Evolutionary conservation across 805 yeast genomes (phyloP).

Genomic region (Ogataea neopini): DNA sequence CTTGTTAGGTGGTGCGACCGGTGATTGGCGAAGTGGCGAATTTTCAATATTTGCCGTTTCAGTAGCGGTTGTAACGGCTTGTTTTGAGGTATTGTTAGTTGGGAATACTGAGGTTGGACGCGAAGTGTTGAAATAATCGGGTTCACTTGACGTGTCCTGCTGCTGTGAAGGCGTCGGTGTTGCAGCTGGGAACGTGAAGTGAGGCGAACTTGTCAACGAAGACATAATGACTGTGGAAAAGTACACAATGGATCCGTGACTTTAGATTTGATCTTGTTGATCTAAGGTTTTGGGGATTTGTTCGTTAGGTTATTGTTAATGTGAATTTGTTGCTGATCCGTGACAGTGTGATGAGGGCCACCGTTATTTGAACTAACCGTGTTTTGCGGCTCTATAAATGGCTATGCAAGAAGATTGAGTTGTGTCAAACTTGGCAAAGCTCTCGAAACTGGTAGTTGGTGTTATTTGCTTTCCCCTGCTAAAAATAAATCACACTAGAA

Average conservation of each 20-base stretch:
- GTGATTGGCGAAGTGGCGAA: not conserved
- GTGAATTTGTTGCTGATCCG: not conserved
- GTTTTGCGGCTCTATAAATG: constrained; percentile 3
- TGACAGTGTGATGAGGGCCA: not conserved
- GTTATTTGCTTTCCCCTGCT: constrained; percentile 5
- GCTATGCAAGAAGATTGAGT: not conserved
- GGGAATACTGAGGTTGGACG: not conserved
- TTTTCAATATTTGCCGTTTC: not conserved
- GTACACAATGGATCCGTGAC: not conserved
- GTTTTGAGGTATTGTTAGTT: not conserved
- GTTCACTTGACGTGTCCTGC: not conserved
- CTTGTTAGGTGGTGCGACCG: not conserved
- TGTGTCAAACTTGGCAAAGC: constrained; percentile 1
- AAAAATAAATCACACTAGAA: constrained; percentile 2
- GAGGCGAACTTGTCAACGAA: constrained; percentile 19
- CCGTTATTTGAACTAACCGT: not conserved
- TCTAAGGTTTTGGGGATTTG: not conserved
- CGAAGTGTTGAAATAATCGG: constrained; percentile 5
- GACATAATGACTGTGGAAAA: constrained; percentile 10
- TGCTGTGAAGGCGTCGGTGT: constrained; percentile 3
- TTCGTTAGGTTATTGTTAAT: not conserved
- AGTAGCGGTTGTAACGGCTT: not conserved
- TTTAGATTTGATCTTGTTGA: not conserved
- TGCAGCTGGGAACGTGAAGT: constrained; percentile 13
- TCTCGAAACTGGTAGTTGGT: not conserved